Evolutionary conservation across 768 basidiomycete species (phyloP), one percentile per base, ranked within the genome.

Genomic region (Russula lepida): DNA sequence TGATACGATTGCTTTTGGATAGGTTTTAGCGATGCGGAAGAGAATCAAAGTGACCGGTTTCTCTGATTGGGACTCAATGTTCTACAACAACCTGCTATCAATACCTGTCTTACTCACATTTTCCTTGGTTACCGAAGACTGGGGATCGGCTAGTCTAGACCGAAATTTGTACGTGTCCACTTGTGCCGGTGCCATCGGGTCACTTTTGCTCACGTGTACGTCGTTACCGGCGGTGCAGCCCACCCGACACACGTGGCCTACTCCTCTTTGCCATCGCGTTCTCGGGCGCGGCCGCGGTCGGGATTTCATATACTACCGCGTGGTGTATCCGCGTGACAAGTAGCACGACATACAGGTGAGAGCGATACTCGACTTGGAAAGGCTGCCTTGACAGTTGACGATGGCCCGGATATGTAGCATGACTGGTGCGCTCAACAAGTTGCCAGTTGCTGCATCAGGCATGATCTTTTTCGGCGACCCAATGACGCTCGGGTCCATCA

Each of bases 31-130:
- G 43, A 98, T 98, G 97, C 84, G 97, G 59, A 98, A 95, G 72
- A 83, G 88, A 59, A 98, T 99, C 78, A 98, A 98, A 76, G 73
- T 79, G 44, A 98, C 93, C 17, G 92, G 92, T 21, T 98, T 98
- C 76, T 86, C 93, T 52, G 95, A 99, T 69, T 97, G 94, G 95
- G 95, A 98, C 70, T 87, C 94, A 13, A 98, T 98, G 94, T 95
- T 92, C 76, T 98, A 98, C 78, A 97, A 95, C 77, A 99, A 98
- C 73, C 71, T 98, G 48, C 76, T 98, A 54, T 95, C 92, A 21
- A 95, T 98, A 67, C 97, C 97, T 5, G 85, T 98, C 41, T 77
- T 99, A 47, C 79, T 81, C 57, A 68, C 92, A 54, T 92, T 87
- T 69, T 97, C 95, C 9, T 66, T 98, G 65, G 66, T 92, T 51